Evolutionary conservation across 805 yeast genomes (phyloP).

Genomic region (Hanseniaspora mollemarum): DNA sequence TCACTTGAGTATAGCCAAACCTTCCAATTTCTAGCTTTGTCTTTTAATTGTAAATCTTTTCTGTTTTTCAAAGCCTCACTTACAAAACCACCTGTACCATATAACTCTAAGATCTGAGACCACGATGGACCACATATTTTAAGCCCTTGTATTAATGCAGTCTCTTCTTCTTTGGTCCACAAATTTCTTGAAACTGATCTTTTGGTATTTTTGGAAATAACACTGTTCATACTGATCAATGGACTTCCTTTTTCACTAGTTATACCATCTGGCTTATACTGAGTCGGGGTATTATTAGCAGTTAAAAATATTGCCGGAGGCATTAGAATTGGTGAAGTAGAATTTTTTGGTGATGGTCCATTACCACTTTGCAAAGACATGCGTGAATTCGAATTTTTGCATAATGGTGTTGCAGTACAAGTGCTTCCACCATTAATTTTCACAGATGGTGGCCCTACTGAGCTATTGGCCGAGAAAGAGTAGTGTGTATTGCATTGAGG

Average conservation of each 20-base stretch:
- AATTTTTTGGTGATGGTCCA: neutral
- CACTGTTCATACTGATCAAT: constrained; percentile 2
- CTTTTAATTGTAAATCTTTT: constrained; percentile 84
- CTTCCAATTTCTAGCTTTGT: constrained; percentile 94
- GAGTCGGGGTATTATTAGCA: neutral
- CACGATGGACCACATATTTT: constrained; percentile 81
- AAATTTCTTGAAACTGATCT: constrained; percentile 23
- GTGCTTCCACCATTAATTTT: neutral
- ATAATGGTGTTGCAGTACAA: neutral
- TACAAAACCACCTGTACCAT: constrained; percentile 86
- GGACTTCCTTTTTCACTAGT: constrained; percentile 10
- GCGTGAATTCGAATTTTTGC: neutral
- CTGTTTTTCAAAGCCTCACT: constrained; percentile 77
- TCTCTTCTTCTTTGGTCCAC: constrained; percentile 86
- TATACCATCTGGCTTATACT: neutral
- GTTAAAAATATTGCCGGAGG: neutral
- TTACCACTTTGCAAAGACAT: neutral
- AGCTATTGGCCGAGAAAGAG: neutral
- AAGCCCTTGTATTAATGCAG: constrained; percentile 68
- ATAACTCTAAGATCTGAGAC: constrained; percentile 80
- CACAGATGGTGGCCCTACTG: neutral
- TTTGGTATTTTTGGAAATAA: constrained; percentile 13
- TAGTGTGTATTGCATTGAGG: neutral
- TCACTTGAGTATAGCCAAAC: constrained; percentile 69
- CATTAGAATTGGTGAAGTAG: neutral